These are phyloP conservation scores for Nigrospora sphaerica DNA, from an alignment of 2,329 filamentous ascomycete species.

Conservation along the genomic window DNA sequence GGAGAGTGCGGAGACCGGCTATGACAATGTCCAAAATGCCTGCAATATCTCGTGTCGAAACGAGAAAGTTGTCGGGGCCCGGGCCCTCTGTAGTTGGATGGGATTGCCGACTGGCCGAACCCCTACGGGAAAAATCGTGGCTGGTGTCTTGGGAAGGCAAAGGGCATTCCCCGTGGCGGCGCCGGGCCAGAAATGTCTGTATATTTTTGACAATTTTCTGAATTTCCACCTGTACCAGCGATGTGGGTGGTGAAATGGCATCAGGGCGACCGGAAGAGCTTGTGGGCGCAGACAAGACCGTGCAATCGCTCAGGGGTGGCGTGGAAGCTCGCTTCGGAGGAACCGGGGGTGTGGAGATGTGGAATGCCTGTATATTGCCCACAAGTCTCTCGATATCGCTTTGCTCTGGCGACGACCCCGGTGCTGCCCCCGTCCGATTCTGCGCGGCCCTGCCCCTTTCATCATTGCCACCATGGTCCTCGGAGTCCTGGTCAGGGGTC, in stretches of 20 bases:
- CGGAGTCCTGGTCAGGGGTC: not conserved
- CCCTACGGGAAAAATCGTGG: too few species aligned
- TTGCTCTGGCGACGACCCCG: too few species aligned
- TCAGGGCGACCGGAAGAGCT: not conserved
- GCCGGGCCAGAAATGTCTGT: slow-evolving; percentile 14
- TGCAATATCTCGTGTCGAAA: slow-evolving; percentile 18
- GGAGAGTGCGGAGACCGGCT: slow-evolving; percentile 11
- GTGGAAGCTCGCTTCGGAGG: slow-evolving; percentile 2
- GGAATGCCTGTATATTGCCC: too few species aligned
- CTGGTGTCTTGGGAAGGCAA: too few species aligned
- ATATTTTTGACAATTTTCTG: slow-evolving; percentile 17
- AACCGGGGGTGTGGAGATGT: slow-evolving; percentile 4
- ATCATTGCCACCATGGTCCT: not conserved
- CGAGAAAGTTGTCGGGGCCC: slow-evolving; percentile 9
- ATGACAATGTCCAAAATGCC: slow-evolving; percentile 22
- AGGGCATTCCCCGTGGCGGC: slow-evolving; percentile 6
- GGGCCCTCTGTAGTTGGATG: not conserved
- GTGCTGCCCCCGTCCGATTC: not conserved
- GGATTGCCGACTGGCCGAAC: too few species aligned
- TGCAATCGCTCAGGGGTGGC: not conserved
- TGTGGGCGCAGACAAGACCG: not conserved
- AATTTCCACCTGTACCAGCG: slow-evolving; percentile 1
- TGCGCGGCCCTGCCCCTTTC: not conserved
- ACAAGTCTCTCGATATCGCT: too few species aligned
- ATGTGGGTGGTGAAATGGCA: too few species aligned